Base-by-base conservation (phyloP, 1,284 basidiomycete species). In the Trichosporon sp. region DNA sequence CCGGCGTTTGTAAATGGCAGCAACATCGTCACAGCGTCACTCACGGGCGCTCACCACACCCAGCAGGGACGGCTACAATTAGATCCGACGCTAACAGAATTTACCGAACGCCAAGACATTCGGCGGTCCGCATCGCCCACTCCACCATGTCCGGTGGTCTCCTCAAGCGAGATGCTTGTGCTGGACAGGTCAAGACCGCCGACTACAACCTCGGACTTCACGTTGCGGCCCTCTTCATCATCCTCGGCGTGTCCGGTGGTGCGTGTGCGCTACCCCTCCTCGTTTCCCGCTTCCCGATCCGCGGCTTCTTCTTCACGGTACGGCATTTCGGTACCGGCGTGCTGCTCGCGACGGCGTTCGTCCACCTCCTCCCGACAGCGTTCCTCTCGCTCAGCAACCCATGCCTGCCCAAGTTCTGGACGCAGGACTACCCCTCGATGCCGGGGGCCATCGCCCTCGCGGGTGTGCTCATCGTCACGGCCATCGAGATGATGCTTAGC, bases 331-430 rank as follows among this genome's bases (percentile, higher is more conserved):
- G 56, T 10, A 58, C 56, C 21, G 56, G 56, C 34, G 56, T 58
- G 19, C 56, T 58, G 21, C 56, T 58, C 56, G 56, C 56, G 8
- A 58, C 56, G 11, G 56, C 56, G 11, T 58, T 58, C 13, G 56
- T 58, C n/a, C 56, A 58, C 34, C 56, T 58, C 19, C 33, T 58
- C 3, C 56, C 56, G 2, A 58, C 56, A 4, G 56, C 56, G 10
- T 58, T 58, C 33, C 19, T 58, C 10, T 58, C 56, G 10, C 56
- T 58, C 33, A 36, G 56, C 56, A 58, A 58, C 56, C 56, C 56
- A 19, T 58, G 56, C 56, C 21, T 58, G 19, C 56, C 56, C 14
- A 58, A 58, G 25, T 58, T 58, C 34, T 58, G 56, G 56, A 58
- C 56, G n/a, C 33, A 58, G 19, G 56, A 58, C 34, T 58, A 58